These are phyloP conservation scores for Zizania palustris DNA, from an alignment of 202 grass and related monocot species.

Conservation along the genomic window DNA sequence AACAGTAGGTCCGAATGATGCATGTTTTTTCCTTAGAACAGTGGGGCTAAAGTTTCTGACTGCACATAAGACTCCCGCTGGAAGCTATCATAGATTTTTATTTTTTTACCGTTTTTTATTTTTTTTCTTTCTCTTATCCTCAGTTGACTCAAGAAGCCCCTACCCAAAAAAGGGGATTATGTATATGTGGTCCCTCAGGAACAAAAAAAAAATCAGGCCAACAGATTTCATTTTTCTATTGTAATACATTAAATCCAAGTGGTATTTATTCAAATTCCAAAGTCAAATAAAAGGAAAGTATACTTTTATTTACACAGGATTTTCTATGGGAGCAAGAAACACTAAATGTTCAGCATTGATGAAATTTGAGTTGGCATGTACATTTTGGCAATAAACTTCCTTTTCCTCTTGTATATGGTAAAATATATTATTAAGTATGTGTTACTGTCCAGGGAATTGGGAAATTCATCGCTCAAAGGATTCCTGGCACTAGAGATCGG, in stretches of 20 bases:
- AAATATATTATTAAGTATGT: not conserved
- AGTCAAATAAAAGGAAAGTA: conserved; percentile 6
- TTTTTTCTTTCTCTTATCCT: conserved; percentile 11
- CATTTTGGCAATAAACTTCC: not conserved
- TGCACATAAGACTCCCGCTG: conserved; percentile 45
- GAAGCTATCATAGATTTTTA: conserved; percentile 48
- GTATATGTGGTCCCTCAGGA: conserved; percentile 30
- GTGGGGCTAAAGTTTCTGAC: conserved; percentile 46
- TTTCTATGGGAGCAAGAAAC: conserved; percentile 12
- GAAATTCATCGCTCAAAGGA: conserved; percentile 76
- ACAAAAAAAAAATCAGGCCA: not conserved
- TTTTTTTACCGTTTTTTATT: not conserved
- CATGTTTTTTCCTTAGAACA: conserved; percentile 33
- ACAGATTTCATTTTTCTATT: not conserved
- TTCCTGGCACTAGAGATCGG: conserved; percentile 70
- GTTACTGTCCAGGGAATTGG: conserved; percentile 56
- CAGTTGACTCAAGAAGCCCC: conserved; percentile 38
- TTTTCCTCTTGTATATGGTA: not conserved
- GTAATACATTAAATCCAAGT: not conserved
- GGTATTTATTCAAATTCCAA: not conserved
- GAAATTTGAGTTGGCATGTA: not conserved
- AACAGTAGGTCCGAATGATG: conserved; percentile 29
- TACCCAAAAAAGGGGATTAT: conserved; percentile 6
- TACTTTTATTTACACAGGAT: not conserved
- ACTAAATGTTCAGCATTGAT: not conserved